These are phyloP conservation scores for Epichloe gansuensis DNA, from an alignment of 2,329 filamentous ascomycete genomes.

Conservation along the genomic window DNA sequence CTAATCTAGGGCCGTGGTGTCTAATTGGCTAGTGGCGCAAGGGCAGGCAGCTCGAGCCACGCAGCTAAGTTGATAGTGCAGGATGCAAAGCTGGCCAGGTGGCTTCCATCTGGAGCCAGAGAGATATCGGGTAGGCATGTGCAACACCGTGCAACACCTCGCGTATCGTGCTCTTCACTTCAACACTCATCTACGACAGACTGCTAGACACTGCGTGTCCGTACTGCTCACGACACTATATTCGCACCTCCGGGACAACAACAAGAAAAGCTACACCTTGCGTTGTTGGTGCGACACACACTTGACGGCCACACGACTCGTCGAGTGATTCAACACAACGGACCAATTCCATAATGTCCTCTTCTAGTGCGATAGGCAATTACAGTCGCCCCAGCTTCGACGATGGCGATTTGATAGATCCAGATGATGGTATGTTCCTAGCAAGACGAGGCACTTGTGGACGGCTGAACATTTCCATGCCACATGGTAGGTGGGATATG, in stretches of 20 bases:
- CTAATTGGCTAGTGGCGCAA: neutral
- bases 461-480: neutral
- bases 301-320: neutral
- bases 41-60: neutral
- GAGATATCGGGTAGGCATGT: neutral
- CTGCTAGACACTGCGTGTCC: neutral
- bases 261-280: too few relatives aligned
- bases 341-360: constrained; percentile 27
- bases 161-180: too few relatives aligned
- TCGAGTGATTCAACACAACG: neutral
- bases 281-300: neutral
- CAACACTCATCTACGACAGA: neutral
- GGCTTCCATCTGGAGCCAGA: neutral
- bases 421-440: constrained; percentile 55
- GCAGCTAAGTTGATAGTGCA: neutral
- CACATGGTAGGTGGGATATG: neutral
- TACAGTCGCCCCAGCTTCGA: constrained; percentile 49
- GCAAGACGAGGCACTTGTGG: neutral
- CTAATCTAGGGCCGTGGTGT: neutral
- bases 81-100: constrained; percentile 3
- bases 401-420: constrained; percentile 65
- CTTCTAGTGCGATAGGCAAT: constrained; percentile 38
- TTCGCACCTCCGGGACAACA: neutral
- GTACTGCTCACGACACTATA: neutral
- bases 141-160: too few relatives aligned